phyloP scores from a whole-genome alignment of 2,329 filamentous ascomycete genomes.

The Phialophora expanda region DNA sequence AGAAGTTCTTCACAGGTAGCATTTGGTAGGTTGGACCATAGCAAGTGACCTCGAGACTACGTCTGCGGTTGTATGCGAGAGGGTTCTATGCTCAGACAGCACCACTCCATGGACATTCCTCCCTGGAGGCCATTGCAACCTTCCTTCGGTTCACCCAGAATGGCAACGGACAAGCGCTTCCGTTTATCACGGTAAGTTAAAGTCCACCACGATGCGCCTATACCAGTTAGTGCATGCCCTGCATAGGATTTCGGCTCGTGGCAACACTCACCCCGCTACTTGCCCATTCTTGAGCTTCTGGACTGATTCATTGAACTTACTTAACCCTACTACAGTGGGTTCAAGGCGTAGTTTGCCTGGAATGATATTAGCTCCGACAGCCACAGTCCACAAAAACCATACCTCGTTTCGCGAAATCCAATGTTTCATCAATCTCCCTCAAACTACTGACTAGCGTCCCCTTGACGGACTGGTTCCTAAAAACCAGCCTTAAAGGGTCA shows the following conservation, averaged over 20 bases:
- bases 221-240: conserved; percentile 23
- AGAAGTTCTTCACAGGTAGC: not conserved
- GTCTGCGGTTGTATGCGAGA: not conserved
- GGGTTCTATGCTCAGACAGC: not conserved
- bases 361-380: not conserved
- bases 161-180: not conserved
- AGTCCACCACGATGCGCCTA: conserved; percentile 39
- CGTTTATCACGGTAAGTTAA: conserved; percentile 34
- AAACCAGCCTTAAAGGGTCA: conserved; percentile 30
- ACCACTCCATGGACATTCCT: not conserved
- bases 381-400: not conserved
- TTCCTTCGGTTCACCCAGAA: not conserved
- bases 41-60: not conserved
- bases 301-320: conserved; percentile 37
- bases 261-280: conserved; percentile 36
- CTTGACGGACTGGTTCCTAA: conserved; percentile 34
- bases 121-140: no score
- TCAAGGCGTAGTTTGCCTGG: conserved; percentile 37
- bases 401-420: conserved; percentile 37
- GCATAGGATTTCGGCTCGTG: not conserved
- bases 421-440: conserved; percentile 34
- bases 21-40: not conserved
- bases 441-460: conserved; percentile 33
- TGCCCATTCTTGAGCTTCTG: conserved; percentile 40
- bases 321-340: conserved; percentile 38